A percentile compares a stretch with the other conserved stretches of the same genome.
phyloP scores from a whole-genome alignment of 257 asterid species.

The Ilex asprella region DNA sequence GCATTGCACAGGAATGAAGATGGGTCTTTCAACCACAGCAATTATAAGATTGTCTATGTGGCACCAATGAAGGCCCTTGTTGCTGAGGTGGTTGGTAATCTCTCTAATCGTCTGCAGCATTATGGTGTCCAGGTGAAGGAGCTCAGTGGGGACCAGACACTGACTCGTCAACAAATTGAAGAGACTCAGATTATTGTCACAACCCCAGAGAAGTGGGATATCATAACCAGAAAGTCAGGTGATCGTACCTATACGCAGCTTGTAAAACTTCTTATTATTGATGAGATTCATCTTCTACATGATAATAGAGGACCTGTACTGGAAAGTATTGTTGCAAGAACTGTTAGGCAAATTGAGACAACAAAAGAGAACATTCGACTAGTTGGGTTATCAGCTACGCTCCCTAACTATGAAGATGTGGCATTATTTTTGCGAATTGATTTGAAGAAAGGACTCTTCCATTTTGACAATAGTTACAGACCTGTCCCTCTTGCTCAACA shows the following conservation, averaged over 20 bases:
- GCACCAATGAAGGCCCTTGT: conserved; percentile 71
- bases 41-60: conserved; percentile 53
- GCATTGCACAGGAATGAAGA: conserved; percentile 40
- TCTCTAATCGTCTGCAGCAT: conserved; percentile 48
- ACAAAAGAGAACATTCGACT: conserved; percentile 53
- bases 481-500: conserved; percentile 62
- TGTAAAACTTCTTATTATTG: conserved; percentile 3
- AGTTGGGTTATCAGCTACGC: conserved; percentile 58
- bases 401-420: conserved; percentile 57
- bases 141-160: conserved; percentile 54
- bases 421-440: conserved; percentile 43
- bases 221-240: conserved; percentile 57
- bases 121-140: conserved; percentile 50
- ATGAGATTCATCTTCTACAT: conserved; percentile 56
- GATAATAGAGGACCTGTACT: conserved; percentile 62
- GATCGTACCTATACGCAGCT: conserved; percentile 32
- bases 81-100: conserved; percentile 62
- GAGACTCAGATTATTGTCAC: conserved; percentile 59
- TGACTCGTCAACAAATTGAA: conserved; percentile 60
- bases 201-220: conserved; percentile 66
- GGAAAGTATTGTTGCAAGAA: conserved; percentile 57
- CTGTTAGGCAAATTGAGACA: conserved; percentile 56
- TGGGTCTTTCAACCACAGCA: conserved; percentile 37
- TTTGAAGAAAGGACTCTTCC: conserved; percentile 45
- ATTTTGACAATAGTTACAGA: conserved; percentile 55